Conservation (phyloP, 345 rosid genomes). For the Anastatica hierochuntica region DNA sequence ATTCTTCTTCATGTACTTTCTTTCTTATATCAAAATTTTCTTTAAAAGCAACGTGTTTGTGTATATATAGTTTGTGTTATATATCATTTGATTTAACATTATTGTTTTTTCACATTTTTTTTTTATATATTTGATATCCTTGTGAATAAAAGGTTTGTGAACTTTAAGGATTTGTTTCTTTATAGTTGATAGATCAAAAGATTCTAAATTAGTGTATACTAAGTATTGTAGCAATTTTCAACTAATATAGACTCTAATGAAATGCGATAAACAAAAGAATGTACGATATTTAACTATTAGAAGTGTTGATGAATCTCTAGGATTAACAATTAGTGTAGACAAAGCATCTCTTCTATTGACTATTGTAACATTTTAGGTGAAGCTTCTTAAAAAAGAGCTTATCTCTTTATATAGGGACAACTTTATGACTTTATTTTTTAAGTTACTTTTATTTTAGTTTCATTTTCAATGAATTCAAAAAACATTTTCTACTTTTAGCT, state of each 20-base stretch:
- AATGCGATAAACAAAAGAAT: background rate
- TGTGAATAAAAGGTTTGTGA: constrained; percentile 20
- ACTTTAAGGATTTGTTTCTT: constrained; percentile 11
- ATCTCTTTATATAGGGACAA: constrained; percentile 24
- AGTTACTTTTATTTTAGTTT: constrained; percentile 18
- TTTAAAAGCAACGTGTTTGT: background rate
- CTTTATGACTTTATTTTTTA: constrained; percentile 24
- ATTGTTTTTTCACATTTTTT: background rate
- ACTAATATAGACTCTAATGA: too few relatives aligned
- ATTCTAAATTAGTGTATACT: too few relatives aligned
- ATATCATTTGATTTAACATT: constrained; percentile 23
- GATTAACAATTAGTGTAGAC: constrained; percentile 9
- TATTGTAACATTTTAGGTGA: constrained; percentile 26
- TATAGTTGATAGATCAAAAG: constrained; percentile 4
- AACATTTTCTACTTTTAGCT: background rate
- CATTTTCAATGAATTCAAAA: constrained; percentile 1
- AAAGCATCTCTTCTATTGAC: constrained; percentile 28
- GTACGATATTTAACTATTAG: background rate
- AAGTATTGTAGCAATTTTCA: too few relatives aligned
- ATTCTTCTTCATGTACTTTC: background rate
- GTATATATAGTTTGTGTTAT: constrained; percentile 20
- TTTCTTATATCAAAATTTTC: background rate
- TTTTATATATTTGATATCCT: constrained; percentile 5
- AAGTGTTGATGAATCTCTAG: background rate
- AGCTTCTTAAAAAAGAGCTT: constrained; percentile 22